These are phyloP conservation scores for Ascochyta clinopodiicola DNA, from an alignment of 2,329 filamentous ascomycete genomes.

Conservation along the genomic window DNA sequence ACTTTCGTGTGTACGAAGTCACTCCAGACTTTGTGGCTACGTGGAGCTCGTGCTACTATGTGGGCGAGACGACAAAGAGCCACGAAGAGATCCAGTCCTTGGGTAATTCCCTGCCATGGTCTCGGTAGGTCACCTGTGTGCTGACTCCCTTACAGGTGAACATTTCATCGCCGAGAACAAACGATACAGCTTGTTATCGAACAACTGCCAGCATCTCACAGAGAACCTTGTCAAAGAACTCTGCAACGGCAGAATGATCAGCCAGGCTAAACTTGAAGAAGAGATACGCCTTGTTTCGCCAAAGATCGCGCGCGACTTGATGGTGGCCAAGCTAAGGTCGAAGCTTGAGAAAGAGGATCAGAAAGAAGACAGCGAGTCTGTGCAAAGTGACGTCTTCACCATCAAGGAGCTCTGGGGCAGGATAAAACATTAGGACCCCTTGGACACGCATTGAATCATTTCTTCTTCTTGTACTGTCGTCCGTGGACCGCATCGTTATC, in stretches of 20 bases:
- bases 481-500: not conserved
- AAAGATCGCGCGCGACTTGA: slow-evolving; percentile 18
- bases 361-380: slow-evolving; percentile 17
- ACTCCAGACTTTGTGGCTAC: slow-evolving; percentile 8
- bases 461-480: not conserved
- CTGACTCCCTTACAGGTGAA: slow-evolving; percentile 7
- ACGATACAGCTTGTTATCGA: slow-evolving; percentile 15
- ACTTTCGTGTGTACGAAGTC: slow-evolving; percentile 17
- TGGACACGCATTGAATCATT: not conserved
- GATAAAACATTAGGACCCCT: slow-evolving; percentile 10
- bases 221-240: slow-evolving; percentile 14
- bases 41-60: slow-evolving; percentile 21
- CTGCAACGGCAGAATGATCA: slow-evolving; percentile 19
- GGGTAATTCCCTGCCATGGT: not conserved
- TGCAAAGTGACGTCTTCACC: slow-evolving; percentile 15
- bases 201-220: slow-evolving; percentile 19
- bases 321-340: slow-evolving; percentile 12
- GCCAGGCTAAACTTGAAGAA: slow-evolving; percentile 17
- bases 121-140: no score
- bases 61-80: slow-evolving; percentile 15
- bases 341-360: slow-evolving; percentile 17
- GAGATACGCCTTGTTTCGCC: slow-evolving; percentile 17
- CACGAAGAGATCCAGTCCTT: slow-evolving; percentile 14
- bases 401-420: slow-evolving; percentile 18
- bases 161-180: slow-evolving; percentile 15